A percentile compares a stretch with the other conserved stretches of the same genome.
These are phyloP conservation scores for Salix arbutifolia DNA, from an alignment of 345 rosid species.

Conservation along the genomic window DNA sequence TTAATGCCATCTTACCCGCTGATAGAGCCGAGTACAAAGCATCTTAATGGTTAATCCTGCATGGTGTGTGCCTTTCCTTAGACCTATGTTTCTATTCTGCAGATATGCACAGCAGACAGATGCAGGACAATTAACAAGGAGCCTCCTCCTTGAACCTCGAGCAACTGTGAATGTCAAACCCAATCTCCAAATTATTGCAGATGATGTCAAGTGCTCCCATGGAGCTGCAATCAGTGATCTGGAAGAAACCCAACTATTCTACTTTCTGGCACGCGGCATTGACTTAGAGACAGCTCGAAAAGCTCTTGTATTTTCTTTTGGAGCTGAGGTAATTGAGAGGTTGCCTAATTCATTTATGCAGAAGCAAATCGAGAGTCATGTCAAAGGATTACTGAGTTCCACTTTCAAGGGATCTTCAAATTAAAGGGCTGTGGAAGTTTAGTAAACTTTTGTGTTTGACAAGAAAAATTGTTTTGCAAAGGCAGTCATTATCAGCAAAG, in stretches of 20 bases:
- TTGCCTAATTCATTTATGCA: constrained; percentile 44
- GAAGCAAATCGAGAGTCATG: constrained; percentile 50
- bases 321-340: constrained; percentile 64
- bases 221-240: constrained; percentile 95
- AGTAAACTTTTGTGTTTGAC: not conserved
- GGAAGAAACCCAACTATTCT: constrained; percentile 83
- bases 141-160: constrained; percentile 77
- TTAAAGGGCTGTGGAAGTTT: not conserved
- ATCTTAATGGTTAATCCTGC: not conserved
- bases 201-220: constrained; percentile 90
- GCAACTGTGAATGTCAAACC: constrained; percentile 90
- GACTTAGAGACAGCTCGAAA: constrained; percentile 67
- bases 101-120: constrained; percentile 90
- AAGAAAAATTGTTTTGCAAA: not conserved
- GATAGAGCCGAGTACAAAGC: not conserved
- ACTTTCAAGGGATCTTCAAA: not conserved
- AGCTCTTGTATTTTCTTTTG: constrained; percentile 81
- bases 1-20: not conserved
- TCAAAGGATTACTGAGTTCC: constrained; percentile 53
- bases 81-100: constrained; percentile 1
- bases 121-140: constrained; percentile 85
- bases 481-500: not conserved
- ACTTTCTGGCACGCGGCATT: constrained; percentile 82
- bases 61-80: not conserved
- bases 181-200: constrained; percentile 86